Evolutionary conservation across 1,139 yeast species (phyloP).

Genomic region (Pichia cactophila): DNA sequence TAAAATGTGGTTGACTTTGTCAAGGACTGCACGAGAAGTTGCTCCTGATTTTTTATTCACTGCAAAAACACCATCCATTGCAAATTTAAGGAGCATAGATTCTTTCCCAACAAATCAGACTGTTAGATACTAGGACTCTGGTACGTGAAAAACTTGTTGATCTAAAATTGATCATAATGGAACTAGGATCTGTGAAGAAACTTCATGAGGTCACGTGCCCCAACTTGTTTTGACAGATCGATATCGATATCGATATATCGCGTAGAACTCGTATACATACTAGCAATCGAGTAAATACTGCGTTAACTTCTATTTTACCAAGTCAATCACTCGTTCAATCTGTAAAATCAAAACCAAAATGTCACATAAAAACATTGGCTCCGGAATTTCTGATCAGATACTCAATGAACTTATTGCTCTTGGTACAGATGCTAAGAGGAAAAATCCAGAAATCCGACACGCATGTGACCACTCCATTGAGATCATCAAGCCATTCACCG

Average conservation of each 20-base stretch:
- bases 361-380: slow-evolving; percentile 5
- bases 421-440: slow-evolving; percentile 62
- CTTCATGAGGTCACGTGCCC: neutral
- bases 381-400: slow-evolving; percentile 37
- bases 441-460: slow-evolving; percentile 56
- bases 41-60: slow-evolving; percentile 82
- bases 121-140: too few species aligned
- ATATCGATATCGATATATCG: too few species aligned
- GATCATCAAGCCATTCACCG: slow-evolving; percentile 27
- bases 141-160: too few species aligned
- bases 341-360: neutral
- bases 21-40: slow-evolving; percentile 69
- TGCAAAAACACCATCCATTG: slow-evolving; percentile 89
- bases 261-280: too few species aligned
- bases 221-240: neutral
- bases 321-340: neutral
- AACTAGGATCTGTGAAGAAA: neutral
- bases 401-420: slow-evolving; percentile 50
- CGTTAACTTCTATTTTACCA: too few species aligned
- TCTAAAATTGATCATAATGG: neutral
- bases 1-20: slow-evolving; percentile 55
- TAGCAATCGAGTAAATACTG: too few species aligned
- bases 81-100: neutral
- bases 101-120: neutral
- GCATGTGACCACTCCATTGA: slow-evolving; percentile 59